Conservation (phyloP, 108 stramenopile genomes). For the Nannochloropsis gaditana region DNA sequence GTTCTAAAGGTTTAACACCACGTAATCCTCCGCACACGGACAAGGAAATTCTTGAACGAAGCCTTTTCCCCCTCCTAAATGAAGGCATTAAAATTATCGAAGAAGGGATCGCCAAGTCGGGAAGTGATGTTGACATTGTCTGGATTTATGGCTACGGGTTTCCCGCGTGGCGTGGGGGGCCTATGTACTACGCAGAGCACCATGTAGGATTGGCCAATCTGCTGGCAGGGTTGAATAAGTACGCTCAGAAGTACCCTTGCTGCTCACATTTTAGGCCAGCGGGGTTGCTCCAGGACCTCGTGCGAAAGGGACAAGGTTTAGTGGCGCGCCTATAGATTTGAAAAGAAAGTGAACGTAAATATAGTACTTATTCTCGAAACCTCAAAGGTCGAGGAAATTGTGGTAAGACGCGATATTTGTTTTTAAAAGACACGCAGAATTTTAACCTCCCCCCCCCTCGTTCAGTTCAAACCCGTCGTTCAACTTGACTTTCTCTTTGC, state of each 20-base stretch:
- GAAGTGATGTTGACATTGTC: conserved; percentile 88
- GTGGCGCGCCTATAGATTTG: not conserved
- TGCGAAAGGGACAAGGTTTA: not conserved
- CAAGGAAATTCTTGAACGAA: conserved; percentile 51
- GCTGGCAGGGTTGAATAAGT: not conserved
- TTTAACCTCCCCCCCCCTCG: too few relatives aligned
- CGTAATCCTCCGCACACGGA: conserved; percentile 14
- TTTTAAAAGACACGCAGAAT: too few relatives aligned
- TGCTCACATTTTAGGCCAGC: conserved; percentile 2
- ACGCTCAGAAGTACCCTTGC: not conserved
- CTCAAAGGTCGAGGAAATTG: too few relatives aligned
- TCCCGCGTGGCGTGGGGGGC: conserved; percentile 75
- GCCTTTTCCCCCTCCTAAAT: conserved; percentile 83
- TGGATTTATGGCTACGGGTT: conserved; percentile 92
- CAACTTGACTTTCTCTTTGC: too few relatives aligned
- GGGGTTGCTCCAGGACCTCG: not conserved
- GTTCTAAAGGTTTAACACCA: not conserved
- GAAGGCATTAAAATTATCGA: conserved; percentile 72
- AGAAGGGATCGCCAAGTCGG: conserved; percentile 78
- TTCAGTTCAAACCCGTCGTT: too few relatives aligned
- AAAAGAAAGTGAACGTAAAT: not conserved
- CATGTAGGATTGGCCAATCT: conserved; percentile 36
- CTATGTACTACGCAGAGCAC: conserved; percentile 54
- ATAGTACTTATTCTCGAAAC: too few relatives aligned
- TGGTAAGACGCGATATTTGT: too few relatives aligned